These are phyloP conservation scores for Lyophyllum semitale DNA, from an alignment of 768 basidiomycete genomes.

Conservation along the genomic window DNA sequence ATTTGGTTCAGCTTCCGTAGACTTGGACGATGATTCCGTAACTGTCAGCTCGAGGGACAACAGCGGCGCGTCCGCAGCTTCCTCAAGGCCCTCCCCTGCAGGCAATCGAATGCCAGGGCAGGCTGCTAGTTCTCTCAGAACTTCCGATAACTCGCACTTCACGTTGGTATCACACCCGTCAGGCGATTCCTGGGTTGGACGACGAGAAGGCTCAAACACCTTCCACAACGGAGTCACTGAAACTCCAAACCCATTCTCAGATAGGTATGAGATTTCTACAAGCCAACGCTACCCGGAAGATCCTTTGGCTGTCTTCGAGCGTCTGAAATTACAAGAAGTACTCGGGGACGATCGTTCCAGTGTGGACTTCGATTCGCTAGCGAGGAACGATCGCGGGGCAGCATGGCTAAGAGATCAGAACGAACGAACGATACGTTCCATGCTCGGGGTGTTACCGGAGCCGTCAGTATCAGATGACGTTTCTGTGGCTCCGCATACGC, in stretches of 20 bases:
- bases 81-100: background rate
- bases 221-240: background rate
- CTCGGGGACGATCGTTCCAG: constrained; percentile 41
- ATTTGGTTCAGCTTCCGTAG: constrained; percentile 41
- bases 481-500: constrained; percentile 38
- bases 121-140: constrained; percentile 1
- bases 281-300: constrained; percentile 39
- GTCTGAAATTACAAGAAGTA: constrained; percentile 52
- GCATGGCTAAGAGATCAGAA: constrained; percentile 87
- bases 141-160: constrained; percentile 9
- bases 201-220: background rate
- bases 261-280: constrained; percentile 24
- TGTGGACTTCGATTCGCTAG: constrained; percentile 43
- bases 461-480: constrained; percentile 58
- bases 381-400: constrained; percentile 67
- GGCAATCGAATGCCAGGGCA: constrained; percentile 6
- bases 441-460: constrained; percentile 58
- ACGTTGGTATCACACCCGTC: constrained; percentile 12
- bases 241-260: constrained; percentile 26
- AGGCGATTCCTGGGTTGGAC: background rate
- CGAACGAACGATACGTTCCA: constrained; percentile 59
- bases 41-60: constrained; percentile 76
- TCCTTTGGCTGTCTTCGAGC: constrained; percentile 54
- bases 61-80: constrained; percentile 30
- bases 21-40: constrained; percentile 70